Evolutionary conservation across 495 filamentous ascomycete species (phyloP).

Genomic region (Amniculicola lignicola): DNA sequence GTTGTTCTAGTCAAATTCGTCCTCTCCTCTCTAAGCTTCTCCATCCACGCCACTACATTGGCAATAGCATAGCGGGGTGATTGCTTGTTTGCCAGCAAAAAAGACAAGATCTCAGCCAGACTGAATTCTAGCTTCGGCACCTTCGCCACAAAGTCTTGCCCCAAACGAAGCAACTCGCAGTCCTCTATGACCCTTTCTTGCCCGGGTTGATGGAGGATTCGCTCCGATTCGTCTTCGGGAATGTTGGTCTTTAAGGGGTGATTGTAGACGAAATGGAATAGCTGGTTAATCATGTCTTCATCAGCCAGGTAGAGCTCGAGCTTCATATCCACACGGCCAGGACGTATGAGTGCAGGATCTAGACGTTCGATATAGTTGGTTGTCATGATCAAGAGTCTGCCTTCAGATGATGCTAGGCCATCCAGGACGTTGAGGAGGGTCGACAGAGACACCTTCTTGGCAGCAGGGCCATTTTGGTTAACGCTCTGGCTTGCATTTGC

Average conservation of each 20-base stretch:
- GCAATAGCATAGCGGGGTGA: constrained; percentile 18
- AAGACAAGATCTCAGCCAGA: constrained; percentile 13
- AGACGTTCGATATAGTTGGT: constrained; percentile 29
- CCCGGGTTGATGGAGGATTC: constrained; percentile 1
- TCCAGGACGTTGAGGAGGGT: constrained; percentile 36
- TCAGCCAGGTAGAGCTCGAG: constrained; percentile 17
- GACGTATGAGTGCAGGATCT: constrained; percentile 32
- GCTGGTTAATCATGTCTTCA: constrained; percentile 19
- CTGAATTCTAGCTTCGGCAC: constrained; percentile 16
- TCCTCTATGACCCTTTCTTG: constrained; percentile 12
- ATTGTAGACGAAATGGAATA: constrained; percentile 21
- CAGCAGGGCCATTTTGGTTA: background rate
- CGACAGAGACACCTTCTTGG: constrained; percentile 23
- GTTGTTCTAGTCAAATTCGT: constrained; percentile 16
- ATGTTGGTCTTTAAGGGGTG: constrained; percentile 5
- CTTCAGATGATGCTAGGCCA: constrained; percentile 26
- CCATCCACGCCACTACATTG: constrained; percentile 10
- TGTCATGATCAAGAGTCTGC: constrained; percentile 34
- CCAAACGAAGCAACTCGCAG: constrained; percentile 16
- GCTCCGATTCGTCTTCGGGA: constrained; percentile 3
- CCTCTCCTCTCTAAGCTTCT: constrained; percentile 16
- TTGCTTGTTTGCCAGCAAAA: constrained; percentile 17
- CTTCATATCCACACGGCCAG: constrained; percentile 34
- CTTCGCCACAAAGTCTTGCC: constrained; percentile 14
- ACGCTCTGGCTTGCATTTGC: background rate